phyloP scores from a whole-genome alignment of 176 grass and related monocot species.

The Zizania latifolia region DNA sequence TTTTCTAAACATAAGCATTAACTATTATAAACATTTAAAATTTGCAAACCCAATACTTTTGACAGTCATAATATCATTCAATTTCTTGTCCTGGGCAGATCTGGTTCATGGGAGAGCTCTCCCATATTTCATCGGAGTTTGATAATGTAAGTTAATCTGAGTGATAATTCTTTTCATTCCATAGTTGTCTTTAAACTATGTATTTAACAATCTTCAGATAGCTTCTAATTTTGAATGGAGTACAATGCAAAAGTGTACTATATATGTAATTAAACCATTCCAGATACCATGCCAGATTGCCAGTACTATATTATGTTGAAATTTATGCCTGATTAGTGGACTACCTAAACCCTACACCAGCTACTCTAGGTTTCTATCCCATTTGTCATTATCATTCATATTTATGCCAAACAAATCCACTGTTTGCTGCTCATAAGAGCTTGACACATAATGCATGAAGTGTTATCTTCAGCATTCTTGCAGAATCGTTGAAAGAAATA shows the following conservation, averaged over 20 bases:
- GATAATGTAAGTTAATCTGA: conserved; percentile 77
- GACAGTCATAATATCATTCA: conserved; percentile 23
- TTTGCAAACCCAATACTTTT: conserved; percentile 9
- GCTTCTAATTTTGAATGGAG: neutral
- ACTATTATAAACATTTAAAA: conserved; percentile 17
- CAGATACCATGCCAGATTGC: too few species aligned
- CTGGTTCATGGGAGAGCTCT: conserved; percentile 99
- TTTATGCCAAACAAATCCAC: neutral
- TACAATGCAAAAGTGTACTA: neutral
- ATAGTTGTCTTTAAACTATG: conserved; percentile 31
- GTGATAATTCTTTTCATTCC: neutral
- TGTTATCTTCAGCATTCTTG: neutral
- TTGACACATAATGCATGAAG: neutral
- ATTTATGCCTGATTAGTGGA: neutral
- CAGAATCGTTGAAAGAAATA: conserved; percentile 22
- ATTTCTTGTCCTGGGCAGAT: conserved; percentile 48
- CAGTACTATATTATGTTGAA: neutral
- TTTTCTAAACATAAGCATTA: neutral
- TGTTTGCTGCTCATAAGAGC: neutral
- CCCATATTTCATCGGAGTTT: conserved; percentile 90
- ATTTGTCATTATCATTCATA: conserved; percentile 2
- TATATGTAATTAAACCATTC: neutral
- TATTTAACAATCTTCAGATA: conserved; percentile 1
- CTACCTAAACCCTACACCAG: neutral
- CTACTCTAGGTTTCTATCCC: neutral